These are phyloP conservation scores for Vitis vinifera DNA, from an alignment of 164 flowering plant species.

Conservation along the genomic window DNA sequence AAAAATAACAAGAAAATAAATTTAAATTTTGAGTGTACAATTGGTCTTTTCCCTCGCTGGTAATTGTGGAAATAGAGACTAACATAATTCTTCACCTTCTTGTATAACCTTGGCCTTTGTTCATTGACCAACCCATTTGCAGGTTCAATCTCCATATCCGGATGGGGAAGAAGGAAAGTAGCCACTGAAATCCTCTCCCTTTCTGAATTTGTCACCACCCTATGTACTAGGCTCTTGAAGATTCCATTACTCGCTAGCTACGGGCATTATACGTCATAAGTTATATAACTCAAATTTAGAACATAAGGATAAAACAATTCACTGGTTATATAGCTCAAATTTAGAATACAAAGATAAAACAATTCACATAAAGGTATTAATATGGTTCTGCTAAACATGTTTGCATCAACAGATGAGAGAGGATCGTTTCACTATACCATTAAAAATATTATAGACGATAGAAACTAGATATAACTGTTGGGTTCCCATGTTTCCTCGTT, in stretches of 20 bases:
- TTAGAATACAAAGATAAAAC: no score
- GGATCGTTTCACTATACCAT: no score
- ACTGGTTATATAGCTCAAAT: no score
- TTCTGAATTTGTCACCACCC: conserved; percentile 40
- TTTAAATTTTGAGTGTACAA: conserved; percentile 27
- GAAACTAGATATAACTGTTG: no score
- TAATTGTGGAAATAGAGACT: conserved; percentile 26
- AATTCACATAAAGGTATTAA: no score
- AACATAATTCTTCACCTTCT: conserved; percentile 32
- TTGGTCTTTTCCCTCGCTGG: conserved; percentile 36
- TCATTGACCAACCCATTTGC: conserved; percentile 30
- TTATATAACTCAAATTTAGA: no score
- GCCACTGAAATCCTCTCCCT: conserved; percentile 40
- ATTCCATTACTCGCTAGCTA: conserved; percentile 63
- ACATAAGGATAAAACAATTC: no score
- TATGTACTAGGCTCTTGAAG: conserved; percentile 48
- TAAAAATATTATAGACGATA: no score
- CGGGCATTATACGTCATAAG: not conserved
- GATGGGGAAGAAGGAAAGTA: conserved; percentile 24
- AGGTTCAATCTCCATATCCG: conserved; percentile 31
- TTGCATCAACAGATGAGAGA: no score
- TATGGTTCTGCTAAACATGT: no score
- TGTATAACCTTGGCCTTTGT: conserved; percentile 40
- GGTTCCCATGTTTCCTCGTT: no score
- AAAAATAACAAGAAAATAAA: not conserved